phyloP scores from a whole-genome alignment of 2,329 filamentous ascomycete species.

The Claviceps africana region DNA sequence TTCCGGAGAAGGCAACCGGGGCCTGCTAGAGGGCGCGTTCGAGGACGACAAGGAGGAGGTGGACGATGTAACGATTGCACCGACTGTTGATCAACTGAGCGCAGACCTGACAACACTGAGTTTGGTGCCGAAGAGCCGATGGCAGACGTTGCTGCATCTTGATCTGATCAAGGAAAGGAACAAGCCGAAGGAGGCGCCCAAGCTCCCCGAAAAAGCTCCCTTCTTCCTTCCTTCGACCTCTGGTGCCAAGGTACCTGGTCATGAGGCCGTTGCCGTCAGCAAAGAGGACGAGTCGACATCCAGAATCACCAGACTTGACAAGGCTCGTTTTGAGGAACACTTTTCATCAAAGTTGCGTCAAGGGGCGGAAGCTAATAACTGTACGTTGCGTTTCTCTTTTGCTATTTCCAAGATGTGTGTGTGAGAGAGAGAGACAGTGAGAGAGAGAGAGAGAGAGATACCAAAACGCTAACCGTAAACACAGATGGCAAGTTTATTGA shows the following conservation, averaged over 20 bases:
- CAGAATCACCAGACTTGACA: slow-evolving; percentile 55
- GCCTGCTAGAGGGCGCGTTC: slow-evolving; percentile 63
- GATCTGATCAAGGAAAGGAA: slow-evolving; percentile 89
- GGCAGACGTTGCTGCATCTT: slow-evolving; percentile 88
- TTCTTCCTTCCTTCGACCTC: slow-evolving; percentile 76
- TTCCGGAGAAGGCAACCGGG: slow-evolving; percentile 69
- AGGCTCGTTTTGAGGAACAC: slow-evolving; percentile 38
- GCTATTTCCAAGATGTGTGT: neutral
- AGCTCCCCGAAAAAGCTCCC: slow-evolving; percentile 82
- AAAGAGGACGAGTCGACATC: slow-evolving; percentile 37
- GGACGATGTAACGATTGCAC: slow-evolving; percentile 40
- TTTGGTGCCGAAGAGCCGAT: slow-evolving; percentile 75
- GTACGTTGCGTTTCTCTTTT: slow-evolving; percentile 26
- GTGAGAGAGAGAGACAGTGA: too few relatives aligned
- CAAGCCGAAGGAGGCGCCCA: slow-evolving; percentile 83
- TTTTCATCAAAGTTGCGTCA: slow-evolving; percentile 44
- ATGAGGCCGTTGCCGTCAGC: slow-evolving; percentile 17
- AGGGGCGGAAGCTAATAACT: slow-evolving; percentile 43
- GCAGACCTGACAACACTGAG: slow-evolving; percentile 76
- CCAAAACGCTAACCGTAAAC: slow-evolving; percentile 11
- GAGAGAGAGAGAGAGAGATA: too few relatives aligned
- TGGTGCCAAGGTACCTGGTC: slow-evolving; percentile 25
- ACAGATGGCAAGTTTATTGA: slow-evolving; percentile 54
- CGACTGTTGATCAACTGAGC: slow-evolving; percentile 62
- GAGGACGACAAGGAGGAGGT: slow-evolving; percentile 39